Base-by-base conservation (phyloP, 75 land plant genomes). In the Larix kaempferi region DNA sequence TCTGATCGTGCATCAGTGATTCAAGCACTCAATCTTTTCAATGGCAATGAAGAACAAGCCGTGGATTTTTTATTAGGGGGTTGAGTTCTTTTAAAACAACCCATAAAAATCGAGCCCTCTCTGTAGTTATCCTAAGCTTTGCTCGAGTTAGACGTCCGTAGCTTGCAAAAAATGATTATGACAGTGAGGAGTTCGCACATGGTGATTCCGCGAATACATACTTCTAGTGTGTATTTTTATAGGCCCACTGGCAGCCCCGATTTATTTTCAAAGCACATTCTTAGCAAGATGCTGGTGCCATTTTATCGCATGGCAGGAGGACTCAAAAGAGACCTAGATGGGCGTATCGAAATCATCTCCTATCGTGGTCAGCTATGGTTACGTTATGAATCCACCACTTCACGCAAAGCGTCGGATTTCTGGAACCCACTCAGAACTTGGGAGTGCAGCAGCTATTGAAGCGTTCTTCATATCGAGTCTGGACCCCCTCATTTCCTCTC, bases 1-100 rank as follows among this genome's bases (percentile, higher is more conserved):
- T 96, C 94, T 81, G 90, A 78, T 58, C 83, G 98, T 25, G 83
- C 74, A 37, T 60, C 90, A 19, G 98, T 85, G 2, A 77, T 84
- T 64, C 90, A 94, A 75, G 99, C 99, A 26, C 90, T 96, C 19
- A 82, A 77, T n/a, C 60, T 96, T 12, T 94, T 85, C 78, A 85
- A 91, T 76, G 99, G 98, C 3, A 92, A 96, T 79, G 99, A 92
- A 85, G 99, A 96, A 15, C 92, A 90, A 76, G 99, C 99, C 35
- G 99, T 98, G 29, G 89, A 89, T 25, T 94, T 80, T 78, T 86
- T 96, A 52, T 96, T 96, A 86, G 99, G 98, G n/a, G 94, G 97
- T 57, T 94, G 75, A 84, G n/a, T n/a, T n/a, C n/a, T n/a, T n/a
- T n/a, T n/a, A n/a, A n/a, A n/a, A n/a, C n/a, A n/a, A n/a, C n/a